A percentile compares a stretch with the other conserved stretches of the same genome.
phyloP scores from a whole-genome alignment of 1,284 basidiomycete species.

The Marasmius oreades region DNA sequence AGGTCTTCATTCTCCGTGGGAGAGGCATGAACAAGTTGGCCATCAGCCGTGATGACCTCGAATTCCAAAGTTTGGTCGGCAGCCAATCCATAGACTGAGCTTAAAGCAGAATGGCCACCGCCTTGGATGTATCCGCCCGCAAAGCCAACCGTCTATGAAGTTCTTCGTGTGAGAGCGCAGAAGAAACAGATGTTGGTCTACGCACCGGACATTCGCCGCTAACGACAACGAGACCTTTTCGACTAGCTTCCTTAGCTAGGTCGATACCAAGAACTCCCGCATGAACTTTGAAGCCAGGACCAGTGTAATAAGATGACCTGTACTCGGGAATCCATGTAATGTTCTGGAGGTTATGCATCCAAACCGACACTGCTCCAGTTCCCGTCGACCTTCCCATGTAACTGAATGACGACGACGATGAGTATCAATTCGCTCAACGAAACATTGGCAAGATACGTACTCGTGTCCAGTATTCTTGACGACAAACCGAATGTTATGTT shows the following conservation, averaged over 20 bases:
- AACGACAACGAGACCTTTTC: conserved; percentile 17
- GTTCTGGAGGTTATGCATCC: conserved; percentile 20
- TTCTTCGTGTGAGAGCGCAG: not conserved
- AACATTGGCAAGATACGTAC: conserved; percentile 10
- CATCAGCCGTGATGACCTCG: not conserved
- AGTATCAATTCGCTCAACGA: not conserved
- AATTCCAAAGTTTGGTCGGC: not conserved
- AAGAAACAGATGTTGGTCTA: not conserved
- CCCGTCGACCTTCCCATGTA: conserved; percentile 23
- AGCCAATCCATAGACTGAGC: conserved; percentile 1
- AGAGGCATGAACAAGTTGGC: not conserved
- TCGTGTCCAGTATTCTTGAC: conserved; percentile 25
- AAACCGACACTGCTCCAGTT: conserved; percentile 17
- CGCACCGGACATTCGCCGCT: conserved; percentile 25
- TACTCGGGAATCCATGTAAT: conserved; percentile 15
- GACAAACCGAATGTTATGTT: conserved; percentile 22
- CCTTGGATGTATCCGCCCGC: conserved; percentile 11
- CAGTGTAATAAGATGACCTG: conserved; percentile 11
- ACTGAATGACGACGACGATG: not conserved
- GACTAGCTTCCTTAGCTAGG: conserved; percentile 14
- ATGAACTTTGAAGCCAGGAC: conserved; percentile 15
- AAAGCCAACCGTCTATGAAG: conserved; percentile 14
- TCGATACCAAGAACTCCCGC: conserved; percentile 16
- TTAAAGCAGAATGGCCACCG: conserved; percentile 6
- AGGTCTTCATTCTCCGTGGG: not conserved